These are phyloP conservation scores for Fraxinus sp. DNA, from an alignment of 305 asterid species.

Conservation along the genomic window DNA sequence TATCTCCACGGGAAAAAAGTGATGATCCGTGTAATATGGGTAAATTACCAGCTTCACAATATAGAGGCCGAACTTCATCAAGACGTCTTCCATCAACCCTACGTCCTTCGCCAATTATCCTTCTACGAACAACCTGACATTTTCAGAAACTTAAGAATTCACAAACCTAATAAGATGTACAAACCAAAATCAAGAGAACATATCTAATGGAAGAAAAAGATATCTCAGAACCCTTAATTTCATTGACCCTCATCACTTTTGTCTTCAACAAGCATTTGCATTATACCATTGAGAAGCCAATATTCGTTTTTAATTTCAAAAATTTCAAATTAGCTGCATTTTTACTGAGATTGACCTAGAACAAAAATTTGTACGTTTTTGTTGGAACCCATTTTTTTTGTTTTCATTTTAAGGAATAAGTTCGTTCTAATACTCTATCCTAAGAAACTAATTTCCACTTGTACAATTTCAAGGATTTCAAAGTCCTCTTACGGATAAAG, in stretches of 20 bases:
- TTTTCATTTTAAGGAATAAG: not conserved
- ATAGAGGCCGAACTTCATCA: slow-evolving; percentile 89
- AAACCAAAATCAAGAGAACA: slow-evolving; percentile 20
- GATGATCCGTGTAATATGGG: slow-evolving; percentile 89
- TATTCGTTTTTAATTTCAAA: not conserved
- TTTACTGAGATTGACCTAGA: not conserved
- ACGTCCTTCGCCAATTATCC: slow-evolving; percentile 80
- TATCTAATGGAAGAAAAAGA: not conserved
- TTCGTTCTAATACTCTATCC: not conserved
- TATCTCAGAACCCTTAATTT: not conserved
- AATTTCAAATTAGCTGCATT: not conserved
- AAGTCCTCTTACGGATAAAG: not conserved
- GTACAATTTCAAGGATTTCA: not conserved
- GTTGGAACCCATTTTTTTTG: not conserved
- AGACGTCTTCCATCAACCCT: slow-evolving; percentile 92
- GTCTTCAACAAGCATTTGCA: slow-evolving; percentile 2
- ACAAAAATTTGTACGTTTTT: not conserved
- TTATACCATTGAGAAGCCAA: slow-evolving; percentile 12
- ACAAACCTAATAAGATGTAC: slow-evolving; percentile 17
- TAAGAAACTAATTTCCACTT: not conserved
- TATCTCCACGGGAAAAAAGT: slow-evolving; percentile 88
- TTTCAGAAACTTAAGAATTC: slow-evolving; percentile 29
- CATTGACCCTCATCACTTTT: slow-evolving; percentile 4
- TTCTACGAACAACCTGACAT: slow-evolving; percentile 78
- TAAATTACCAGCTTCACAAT: slow-evolving; percentile 87